These are phyloP conservation scores for Plantago coronopus DNA, from an alignment of 305 asterid species.

Conservation along the genomic window DNA sequence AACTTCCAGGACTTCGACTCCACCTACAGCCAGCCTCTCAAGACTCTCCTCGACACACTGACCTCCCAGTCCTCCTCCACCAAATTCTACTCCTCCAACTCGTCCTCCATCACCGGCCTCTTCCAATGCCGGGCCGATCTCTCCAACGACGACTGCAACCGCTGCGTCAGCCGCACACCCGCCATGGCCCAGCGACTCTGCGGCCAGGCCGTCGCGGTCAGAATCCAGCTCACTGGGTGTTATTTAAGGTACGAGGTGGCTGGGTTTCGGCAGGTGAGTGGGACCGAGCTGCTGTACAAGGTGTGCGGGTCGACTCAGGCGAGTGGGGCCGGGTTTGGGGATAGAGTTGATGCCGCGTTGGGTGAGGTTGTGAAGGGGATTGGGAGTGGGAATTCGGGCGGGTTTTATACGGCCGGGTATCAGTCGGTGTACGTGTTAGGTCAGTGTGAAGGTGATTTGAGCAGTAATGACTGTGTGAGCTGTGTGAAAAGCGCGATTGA, in stretches of 20 bases:
- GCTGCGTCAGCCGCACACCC: constrained; percentile 44
- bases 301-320: constrained; percentile 68
- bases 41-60: constrained; percentile 30
- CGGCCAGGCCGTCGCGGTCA: constrained; percentile 51
- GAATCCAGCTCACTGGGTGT: constrained; percentile 72
- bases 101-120: constrained; percentile 41
- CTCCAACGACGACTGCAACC: constrained; percentile 40
- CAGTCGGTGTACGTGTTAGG: constrained; percentile 72
- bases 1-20: constrained; percentile 39
- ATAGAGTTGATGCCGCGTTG: constrained; percentile 49
- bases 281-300: constrained; percentile 55
- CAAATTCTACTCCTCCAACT: constrained; percentile 44
- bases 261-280: constrained; percentile 49
- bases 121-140: constrained; percentile 68
- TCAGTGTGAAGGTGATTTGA: constrained; percentile 81
- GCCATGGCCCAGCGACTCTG: constrained; percentile 43
- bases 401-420: constrained; percentile 66
- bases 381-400: constrained; percentile 31
- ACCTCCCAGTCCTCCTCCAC: constrained; percentile 47
- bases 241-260: constrained; percentile 51
- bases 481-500: constrained; percentile 67
- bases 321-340: constrained; percentile 62
- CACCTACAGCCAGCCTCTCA: constrained; percentile 29
- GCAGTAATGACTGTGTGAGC: constrained; percentile 56
- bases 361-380: constrained; percentile 61